Base-by-base conservation (phyloP, 805 yeast species). In the Wickerhamomyces queroliae region DNA sequence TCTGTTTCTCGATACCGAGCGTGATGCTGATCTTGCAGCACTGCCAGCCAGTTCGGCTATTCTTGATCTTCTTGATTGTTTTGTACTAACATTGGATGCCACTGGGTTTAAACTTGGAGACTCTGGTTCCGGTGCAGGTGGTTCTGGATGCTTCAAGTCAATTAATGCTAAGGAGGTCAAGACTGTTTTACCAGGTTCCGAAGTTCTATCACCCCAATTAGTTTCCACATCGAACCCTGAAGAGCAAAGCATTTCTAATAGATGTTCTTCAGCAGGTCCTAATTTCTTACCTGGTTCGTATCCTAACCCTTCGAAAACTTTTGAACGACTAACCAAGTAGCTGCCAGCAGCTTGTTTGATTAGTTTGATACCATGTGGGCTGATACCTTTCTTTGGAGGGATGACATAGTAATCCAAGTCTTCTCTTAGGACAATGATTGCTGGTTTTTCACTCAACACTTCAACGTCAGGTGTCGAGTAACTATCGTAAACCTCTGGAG, bases 321-420 rank as follows among this genome's bases (percentile, higher is more conserved):
- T 67, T 24, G 64, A 62, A 48, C 82, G 78, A 10, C 63, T 51
- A 21, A 78, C 68, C 46, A 91, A 67, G 42, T 71, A 65, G 46
- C 80, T 69, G 46, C 95, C 95, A 10, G 88, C 93, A 44, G 76
- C 74, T 35, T 76, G 56, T 59, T 91, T 91, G 44, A 91, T 66
- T 28, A 69, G 67, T 47, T 76, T 74, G 72, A 89, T 80, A 32
- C 80, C 76, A 20, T 76, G 79, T 18, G 66, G 64, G 36, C 67
- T 59, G 28, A 79, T 62, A 2, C 83, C 82, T 2, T 71, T 61
- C 30, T 64, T 63, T 32, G 87, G 90, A 3, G 96, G 95, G 15
- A 93, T 80, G 46, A 95, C 86, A 61, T 90, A 93, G 62, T 77
- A 93, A 58, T 93, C 99, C 49, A 93, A 70, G 61, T 93, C 99